phyloP scores from a whole-genome alignment of 805 yeast genomes.

The Candida pini region DNA sequence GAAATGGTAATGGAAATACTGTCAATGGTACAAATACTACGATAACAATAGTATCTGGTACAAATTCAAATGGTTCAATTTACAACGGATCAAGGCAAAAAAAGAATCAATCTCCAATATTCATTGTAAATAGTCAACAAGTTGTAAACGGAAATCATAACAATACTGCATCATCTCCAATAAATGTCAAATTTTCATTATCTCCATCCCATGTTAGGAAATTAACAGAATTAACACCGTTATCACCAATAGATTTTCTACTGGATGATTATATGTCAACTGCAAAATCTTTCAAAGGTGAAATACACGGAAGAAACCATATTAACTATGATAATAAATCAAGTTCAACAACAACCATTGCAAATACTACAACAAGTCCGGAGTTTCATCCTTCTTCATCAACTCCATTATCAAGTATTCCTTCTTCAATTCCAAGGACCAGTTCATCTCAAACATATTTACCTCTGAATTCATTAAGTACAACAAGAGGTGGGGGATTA shows the following conservation, averaged over 20 bases:
- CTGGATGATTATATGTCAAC: constrained; percentile 22
- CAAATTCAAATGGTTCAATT: background rate
- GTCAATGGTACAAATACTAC: background rate
- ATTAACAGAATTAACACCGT: constrained; percentile 28
- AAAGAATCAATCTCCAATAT: constrained; percentile 3
- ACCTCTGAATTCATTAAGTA: no score
- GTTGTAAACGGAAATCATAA: no score
- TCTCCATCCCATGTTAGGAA: constrained; percentile 28
- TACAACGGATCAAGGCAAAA: constrained; percentile 1
- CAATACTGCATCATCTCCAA: constrained; percentile 8
- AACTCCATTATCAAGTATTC: no score
- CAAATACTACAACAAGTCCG: constrained; percentile 1
- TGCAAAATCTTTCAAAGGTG: constrained; percentile 1
- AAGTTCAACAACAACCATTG: background rate
- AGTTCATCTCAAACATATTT: no score
- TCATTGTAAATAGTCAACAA: background rate
- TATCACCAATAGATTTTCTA: constrained; percentile 32
- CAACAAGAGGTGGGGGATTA: no score
- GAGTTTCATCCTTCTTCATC: no score
- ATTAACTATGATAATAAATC: background rate
- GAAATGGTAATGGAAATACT: background rate
- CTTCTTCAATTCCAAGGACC: no score
- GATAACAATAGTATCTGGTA: background rate
- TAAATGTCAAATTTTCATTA: constrained; percentile 20
- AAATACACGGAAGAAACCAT: background rate